A percentile compares a stretch with the other conserved stretches of the same genome.
phyloP scores from a whole-genome alignment of 768 basidiomycete genomes.

The Asterophora parasitica region DNA sequence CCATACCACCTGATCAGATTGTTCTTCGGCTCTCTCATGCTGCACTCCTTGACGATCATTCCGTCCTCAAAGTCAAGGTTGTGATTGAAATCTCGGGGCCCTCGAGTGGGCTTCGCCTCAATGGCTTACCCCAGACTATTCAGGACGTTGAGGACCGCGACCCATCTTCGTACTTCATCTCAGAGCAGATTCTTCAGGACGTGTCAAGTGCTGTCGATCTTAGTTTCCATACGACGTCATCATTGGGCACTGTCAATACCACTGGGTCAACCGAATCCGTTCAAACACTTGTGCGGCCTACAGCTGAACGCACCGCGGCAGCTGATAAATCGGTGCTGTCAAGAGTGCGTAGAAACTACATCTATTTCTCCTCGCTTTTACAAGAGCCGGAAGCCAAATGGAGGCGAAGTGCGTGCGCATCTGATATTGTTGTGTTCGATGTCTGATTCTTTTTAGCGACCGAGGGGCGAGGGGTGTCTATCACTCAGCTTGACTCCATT shows the following conservation, averaged over 20 bases:
- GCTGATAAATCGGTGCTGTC: conserved; percentile 83
- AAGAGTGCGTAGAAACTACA: conserved; percentile 88
- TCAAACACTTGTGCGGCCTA: conserved; percentile 30
- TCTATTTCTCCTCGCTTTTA: conserved; percentile 93
- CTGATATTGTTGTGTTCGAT: conserved; percentile 7
- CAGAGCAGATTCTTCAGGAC: conserved; percentile 67
- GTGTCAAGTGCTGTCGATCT: conserved; percentile 64
- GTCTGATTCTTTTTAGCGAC: conserved; percentile 43
- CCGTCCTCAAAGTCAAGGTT: conserved; percentile 75
- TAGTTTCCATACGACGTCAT: conserved; percentile 65
- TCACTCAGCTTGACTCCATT: conserved; percentile 94
- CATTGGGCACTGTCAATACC: conserved; percentile 47
- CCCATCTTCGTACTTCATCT: conserved; percentile 51
- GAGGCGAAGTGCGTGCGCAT: conserved; percentile 60
- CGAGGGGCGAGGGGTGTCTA: conserved; percentile 85
- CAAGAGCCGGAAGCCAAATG: conserved; percentile 99
- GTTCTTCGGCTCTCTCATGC: conserved; percentile 70
- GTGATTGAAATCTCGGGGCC: conserved; percentile 77
- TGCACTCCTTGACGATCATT: conserved; percentile 64
- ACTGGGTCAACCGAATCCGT: conserved; percentile 34
- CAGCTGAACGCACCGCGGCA: conserved; percentile 46
- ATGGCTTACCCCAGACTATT: conserved; percentile 74
- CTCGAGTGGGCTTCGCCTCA: conserved; percentile 76
- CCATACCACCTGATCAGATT: conserved; percentile 42
- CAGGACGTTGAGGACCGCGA: conserved; percentile 64